Conservation (phyloP, 2,329 filamentous ascomycete genomes). For the Sporothrix phasma region DNA sequence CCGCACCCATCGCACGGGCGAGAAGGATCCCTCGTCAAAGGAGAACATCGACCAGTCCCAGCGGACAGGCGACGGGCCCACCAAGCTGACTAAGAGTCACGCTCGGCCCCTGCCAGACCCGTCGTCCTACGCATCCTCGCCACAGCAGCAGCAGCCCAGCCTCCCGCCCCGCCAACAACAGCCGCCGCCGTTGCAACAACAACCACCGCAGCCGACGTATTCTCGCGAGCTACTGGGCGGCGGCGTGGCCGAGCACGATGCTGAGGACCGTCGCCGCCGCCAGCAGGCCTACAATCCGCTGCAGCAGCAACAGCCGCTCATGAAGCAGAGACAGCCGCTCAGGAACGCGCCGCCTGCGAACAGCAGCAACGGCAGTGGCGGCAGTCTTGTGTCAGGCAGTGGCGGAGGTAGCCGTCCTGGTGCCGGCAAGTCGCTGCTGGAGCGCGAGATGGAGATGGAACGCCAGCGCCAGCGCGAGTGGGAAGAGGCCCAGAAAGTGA, state of each 20-base stretch:
- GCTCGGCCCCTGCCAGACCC: constrained; percentile 46
- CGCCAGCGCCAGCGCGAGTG: constrained; percentile 67
- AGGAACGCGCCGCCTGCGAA: background rate
- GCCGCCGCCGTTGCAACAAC: constrained; percentile 17
- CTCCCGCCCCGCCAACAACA: background rate
- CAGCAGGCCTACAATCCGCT: constrained; percentile 38
- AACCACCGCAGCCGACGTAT: constrained; percentile 31
- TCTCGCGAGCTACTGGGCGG: constrained; percentile 45
- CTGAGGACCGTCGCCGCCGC: constrained; percentile 48
- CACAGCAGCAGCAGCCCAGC: constrained; percentile 12
- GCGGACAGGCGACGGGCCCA: constrained; percentile 22
- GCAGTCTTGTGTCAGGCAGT: background rate
- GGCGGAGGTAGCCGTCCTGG: constrained; percentile 34
- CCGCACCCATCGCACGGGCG: constrained; percentile 27
- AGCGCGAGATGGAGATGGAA: constrained; percentile 74
- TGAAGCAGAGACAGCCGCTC: constrained; percentile 11
- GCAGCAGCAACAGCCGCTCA: constrained; percentile 6
- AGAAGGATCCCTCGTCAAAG: constrained; percentile 19
- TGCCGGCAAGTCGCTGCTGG: constrained; percentile 55
- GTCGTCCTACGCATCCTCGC: constrained; percentile 24
- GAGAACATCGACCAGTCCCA: constrained; percentile 10
- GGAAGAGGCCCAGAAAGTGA: constrained; percentile 63
- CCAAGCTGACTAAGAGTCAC: constrained; percentile 28
- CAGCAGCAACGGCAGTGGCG: background rate
- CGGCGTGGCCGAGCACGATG: constrained; percentile 50